Percentiles rank a stretch among this genome's conserved stretches.
phyloP scores from a whole-genome alignment of 352 stramenopile species.

The Elongisporangium senticosum region DNA sequence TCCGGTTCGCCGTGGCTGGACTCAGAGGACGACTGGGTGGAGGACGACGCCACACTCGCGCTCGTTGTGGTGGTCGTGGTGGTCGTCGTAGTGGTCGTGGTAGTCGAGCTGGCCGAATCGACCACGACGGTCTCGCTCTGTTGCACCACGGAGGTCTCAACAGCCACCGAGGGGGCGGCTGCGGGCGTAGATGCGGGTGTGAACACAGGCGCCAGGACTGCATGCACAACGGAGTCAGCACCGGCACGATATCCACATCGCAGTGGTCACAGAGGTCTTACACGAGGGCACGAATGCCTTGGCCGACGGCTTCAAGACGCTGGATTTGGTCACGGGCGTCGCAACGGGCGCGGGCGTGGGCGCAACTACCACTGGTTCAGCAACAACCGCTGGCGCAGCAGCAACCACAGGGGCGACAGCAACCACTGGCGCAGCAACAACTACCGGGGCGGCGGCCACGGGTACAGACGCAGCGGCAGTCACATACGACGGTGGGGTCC shows the following conservation, averaged over 20 bases:
- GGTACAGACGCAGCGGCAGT: constrained; percentile 1
- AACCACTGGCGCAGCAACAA: not conserved
- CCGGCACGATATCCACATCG: not conserved
- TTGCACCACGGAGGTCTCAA: constrained; percentile 13
- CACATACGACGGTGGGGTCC: constrained; percentile 24
- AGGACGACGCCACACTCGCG: constrained; percentile 6
- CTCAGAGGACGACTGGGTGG: constrained; percentile 14
- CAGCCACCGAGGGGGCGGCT: constrained; percentile 12
- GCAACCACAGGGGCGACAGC: constrained; percentile 2
- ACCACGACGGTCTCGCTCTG: constrained; percentile 1
- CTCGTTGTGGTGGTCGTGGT: constrained; percentile 9
- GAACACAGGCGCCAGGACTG: constrained; percentile 31
- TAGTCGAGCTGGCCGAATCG: constrained; percentile 1
- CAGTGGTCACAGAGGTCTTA: constrained; percentile 11
- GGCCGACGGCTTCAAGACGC: constrained; percentile 44
- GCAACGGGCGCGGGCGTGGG: constrained; percentile 6
- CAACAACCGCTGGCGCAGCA: not conserved
- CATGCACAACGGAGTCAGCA: constrained; percentile 3
- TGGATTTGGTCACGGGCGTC: constrained; percentile 16
- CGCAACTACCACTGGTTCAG: constrained; percentile 2
- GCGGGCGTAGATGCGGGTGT: constrained; percentile 18
- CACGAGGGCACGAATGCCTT: constrained; percentile 56
- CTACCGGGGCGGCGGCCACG: not conserved
- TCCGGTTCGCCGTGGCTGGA: constrained; percentile 28
- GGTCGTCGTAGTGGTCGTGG: constrained; percentile 4